These are phyloP conservation scores for Gynochthodes officinalis DNA, from an alignment of 257 asterid genomes.

Conservation along the genomic window DNA sequence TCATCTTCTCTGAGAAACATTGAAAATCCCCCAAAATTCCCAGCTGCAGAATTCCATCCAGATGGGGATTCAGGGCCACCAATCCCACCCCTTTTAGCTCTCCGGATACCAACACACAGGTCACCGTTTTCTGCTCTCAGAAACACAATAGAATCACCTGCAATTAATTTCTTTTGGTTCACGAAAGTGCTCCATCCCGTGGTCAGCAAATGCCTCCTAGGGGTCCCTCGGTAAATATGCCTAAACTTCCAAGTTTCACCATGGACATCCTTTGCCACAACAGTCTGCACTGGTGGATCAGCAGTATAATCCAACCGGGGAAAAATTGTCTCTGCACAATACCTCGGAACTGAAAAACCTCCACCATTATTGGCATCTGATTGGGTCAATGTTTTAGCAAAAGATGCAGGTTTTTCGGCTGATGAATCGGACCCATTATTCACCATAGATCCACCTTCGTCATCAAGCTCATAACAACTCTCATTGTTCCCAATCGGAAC, in stretches of 20 bases:
- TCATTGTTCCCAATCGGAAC: slow-evolving; percentile 35
- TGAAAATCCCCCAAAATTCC: slow-evolving; percentile 37
- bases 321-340: slow-evolving; percentile 60
- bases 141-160: slow-evolving; percentile 68
- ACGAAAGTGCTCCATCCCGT: slow-evolving; percentile 74
- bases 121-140: slow-evolving; percentile 48
- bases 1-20: slow-evolving; percentile 41
- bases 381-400: slow-evolving; percentile 59
- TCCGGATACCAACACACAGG: slow-evolving; percentile 53
- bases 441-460: slow-evolving; percentile 24
- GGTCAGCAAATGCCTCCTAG: slow-evolving; percentile 64
- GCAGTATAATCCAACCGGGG: slow-evolving; percentile 50
- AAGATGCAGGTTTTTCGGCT: slow-evolving; percentile 41
- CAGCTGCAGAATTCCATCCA: slow-evolving; percentile 47
- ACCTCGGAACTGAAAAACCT: slow-evolving; percentile 61
- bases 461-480: slow-evolving; percentile 24
- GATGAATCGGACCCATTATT: slow-evolving; percentile 26
- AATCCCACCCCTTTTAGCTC: slow-evolving; percentile 50
- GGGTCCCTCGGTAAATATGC: slow-evolving; percentile 66
- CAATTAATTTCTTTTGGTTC: slow-evolving; percentile 62
- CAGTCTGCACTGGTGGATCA: slow-evolving; percentile 59
- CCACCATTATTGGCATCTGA: slow-evolving; percentile 68
- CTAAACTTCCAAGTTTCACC: slow-evolving; percentile 66
- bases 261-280: slow-evolving; percentile 50
- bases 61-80: slow-evolving; percentile 39